A percentile compares a stretch with the other conserved stretches of the same genome.
These are phyloP conservation scores for Alternaria panax DNA, from an alignment of 2,329 filamentous ascomycete species.

Conservation along the genomic window DNA sequence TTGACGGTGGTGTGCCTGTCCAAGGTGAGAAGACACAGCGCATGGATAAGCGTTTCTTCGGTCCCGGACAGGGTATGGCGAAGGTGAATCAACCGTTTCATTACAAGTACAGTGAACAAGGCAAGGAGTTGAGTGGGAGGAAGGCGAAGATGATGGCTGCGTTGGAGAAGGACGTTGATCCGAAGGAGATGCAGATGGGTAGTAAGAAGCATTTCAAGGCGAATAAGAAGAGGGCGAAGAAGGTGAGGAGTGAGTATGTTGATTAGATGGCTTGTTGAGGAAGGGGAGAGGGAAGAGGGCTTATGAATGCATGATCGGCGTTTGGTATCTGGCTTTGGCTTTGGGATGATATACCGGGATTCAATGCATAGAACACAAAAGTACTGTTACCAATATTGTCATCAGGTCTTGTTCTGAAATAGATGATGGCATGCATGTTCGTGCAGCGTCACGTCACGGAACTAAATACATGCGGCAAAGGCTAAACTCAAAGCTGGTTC, in stretches of 20 bases:
- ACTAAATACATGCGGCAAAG: background rate
- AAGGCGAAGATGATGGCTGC: constrained; percentile 84
- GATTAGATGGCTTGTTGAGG: constrained; percentile 1
- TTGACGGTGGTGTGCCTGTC: constrained; percentile 52
- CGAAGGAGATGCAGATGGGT: constrained; percentile 73
- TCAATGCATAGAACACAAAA: constrained; percentile 3
- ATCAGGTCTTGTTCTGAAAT: too few relatives aligned
- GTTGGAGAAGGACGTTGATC: constrained; percentile 83
- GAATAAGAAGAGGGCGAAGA: constrained; percentile 69
- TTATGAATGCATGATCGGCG: constrained; percentile 19
- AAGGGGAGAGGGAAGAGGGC: background rate
- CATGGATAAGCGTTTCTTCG: constrained; percentile 92
- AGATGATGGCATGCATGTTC: background rate
- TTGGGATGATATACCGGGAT: constrained; percentile 3
- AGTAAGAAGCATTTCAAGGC: constrained; percentile 96
- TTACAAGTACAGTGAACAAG: constrained; percentile 87
- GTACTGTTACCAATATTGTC: background rate
- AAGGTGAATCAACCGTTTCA: constrained; percentile 84
- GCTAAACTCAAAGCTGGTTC: background rate
- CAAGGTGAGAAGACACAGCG: constrained; percentile 76
- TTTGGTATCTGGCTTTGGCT: constrained; percentile 3
- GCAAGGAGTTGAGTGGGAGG: constrained; percentile 80
- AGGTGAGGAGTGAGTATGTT: constrained; percentile 54
- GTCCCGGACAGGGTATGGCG: constrained; percentile 64
- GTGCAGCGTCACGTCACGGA: background rate